Base-by-base conservation (phyloP, 1,284 basidiomycete genomes). In the Paramarasmius palmivorus region DNA sequence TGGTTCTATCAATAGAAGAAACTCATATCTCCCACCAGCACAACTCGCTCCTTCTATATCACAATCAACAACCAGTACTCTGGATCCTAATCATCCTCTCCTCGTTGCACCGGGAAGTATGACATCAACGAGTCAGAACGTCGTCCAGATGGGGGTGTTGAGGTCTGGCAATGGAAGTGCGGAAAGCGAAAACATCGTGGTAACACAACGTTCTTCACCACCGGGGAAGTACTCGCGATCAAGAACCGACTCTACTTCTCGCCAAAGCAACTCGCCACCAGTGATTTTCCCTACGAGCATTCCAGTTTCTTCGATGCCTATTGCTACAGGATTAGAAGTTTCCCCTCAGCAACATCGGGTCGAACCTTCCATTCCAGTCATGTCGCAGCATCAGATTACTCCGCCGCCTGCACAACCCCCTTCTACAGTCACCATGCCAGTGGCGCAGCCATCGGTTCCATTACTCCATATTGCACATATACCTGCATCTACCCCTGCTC, bases 51-150 rank as follows among this genome's bases (percentile, higher is more conserved):
- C 44, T 32, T 46, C 44, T 1, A 46, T 46, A 15, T 46, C 44
- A 17, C 44, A 46, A 19, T 46, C 44, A 8, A 46, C 44, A 7
- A 46, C 44, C 14, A 46, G 44, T 19, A 46, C 44, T 26, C 26
- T 46, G 22, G 44, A 46, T 29, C 44, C 44, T 46, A 26, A 32
- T 26, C 44, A 46, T 26, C 44, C 44, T 12, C 44, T 46, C 22
- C 44, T 46, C 17, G 22, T 26, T 17, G 25, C 44, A 32, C 44
- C 44, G 1, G n/a, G 25, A n/a, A 26, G 19, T 22, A 9, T 8
- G 9, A n/a, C n/a, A n/a, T 19, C 10, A 22, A 10, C 40, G 8
- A 26, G 14, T 29, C 26, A n/a, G 19, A 46, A 17, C n/a, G n/a
- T 10, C 4, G 3, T 10, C 9, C 17, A 29, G 25, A 29, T 29